Base-by-base conservation (phyloP, 352 stramenopile genomes). In the Globisporangium takayamanum region DNA sequence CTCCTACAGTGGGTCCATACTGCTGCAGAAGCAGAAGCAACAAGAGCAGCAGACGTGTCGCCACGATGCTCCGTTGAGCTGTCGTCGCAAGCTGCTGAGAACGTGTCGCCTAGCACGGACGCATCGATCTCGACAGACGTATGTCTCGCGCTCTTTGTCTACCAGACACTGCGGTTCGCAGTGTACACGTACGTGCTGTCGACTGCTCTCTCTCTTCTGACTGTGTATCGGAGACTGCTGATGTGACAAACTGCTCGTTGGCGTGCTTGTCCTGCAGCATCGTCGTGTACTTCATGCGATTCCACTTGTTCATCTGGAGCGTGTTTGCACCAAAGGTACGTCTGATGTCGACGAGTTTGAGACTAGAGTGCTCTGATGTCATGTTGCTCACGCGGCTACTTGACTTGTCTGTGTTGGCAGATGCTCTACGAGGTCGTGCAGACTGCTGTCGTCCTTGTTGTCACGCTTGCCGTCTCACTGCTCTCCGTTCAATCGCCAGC, bases 241-340 rank as follows among this genome's bases (percentile, higher is more conserved):
- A 37, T 50, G 30, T 53, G 22, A 22, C 22, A 22, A 22, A 22
- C 22, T 22, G 22, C 6, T 33, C 5, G 28, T 45, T 53, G n/a
- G 53, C 14, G 30, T 67, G 22, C 63, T 1, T 60, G 37, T 25
- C 15, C 14, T 26, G 25, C 56, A 96, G 84, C 12, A 60, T 85
- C 12, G 73, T 96, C 44, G 81, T 96, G 25, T 95, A 86, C 53
- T 73, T 88, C 14, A 94, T 96, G 86, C 83, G 87, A 42, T 93
- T 93, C 61, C 87, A 96, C 63, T 69, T 96, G 48, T 96, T 96
- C 57, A 92, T 96, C 53, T 96, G 87, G 87, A 95, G 86, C 42
- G 87, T 96, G 6, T 96, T 95, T 47, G 87, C 87, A 5, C 87
- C 87, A 10, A 95, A 95, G 78, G 86, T 95, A 63, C 22, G 48